These are phyloP conservation scores for Myriangium duriaei DNA, from an alignment of 2,329 filamentous ascomycete genomes.

Conservation along the genomic window DNA sequence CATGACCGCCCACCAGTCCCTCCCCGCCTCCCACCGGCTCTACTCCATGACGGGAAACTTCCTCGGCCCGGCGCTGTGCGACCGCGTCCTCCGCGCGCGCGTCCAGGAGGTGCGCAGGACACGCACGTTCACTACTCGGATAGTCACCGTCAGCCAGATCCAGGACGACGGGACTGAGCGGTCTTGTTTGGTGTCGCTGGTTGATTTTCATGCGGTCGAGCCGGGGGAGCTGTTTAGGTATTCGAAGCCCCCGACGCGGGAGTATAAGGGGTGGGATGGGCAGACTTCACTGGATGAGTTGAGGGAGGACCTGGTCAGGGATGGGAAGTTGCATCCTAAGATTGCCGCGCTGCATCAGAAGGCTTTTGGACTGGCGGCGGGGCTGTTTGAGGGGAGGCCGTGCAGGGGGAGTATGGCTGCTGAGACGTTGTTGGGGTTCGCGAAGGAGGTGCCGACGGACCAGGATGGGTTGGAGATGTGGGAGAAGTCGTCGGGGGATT, in stretches of 20 bases:
- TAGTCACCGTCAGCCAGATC: slow-evolving; percentile 34
- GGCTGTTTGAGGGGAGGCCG: slow-evolving; percentile 26
- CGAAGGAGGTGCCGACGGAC: slow-evolving; percentile 23
- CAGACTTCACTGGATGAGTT: slow-evolving; percentile 15
- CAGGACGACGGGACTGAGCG: slow-evolving; percentile 26
- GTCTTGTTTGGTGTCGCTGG: slow-evolving; percentile 31
- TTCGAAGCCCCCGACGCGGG: slow-evolving; percentile 23
- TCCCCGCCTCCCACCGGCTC: slow-evolving; percentile 27
- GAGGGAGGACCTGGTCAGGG: slow-evolving; percentile 12
- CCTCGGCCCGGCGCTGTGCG: slow-evolving; percentile 33
- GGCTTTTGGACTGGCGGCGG: slow-evolving; percentile 20
- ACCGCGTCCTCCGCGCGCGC: slow-evolving; percentile 26
- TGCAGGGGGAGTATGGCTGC: slow-evolving; percentile 30
- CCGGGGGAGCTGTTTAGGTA: slow-evolving; percentile 25
- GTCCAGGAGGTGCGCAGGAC: slow-evolving; percentile 32
- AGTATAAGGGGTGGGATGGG: slow-evolving; percentile 22
- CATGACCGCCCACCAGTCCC: slow-evolving; percentile 30
- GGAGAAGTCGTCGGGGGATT: slow-evolving; percentile 30
- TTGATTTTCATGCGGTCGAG: slow-evolving; percentile 37
- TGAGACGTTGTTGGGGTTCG: slow-evolving; percentile 33
- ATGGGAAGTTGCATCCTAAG: slow-evolving; percentile 18
- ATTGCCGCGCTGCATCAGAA: slow-evolving; percentile 15
- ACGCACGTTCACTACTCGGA: slow-evolving; percentile 36
- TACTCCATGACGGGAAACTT: slow-evolving; percentile 38
- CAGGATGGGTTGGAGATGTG: slow-evolving; percentile 29